phyloP scores from a whole-genome alignment of 1,284 basidiomycete genomes.

The Bjerkandera adusta region DNA sequence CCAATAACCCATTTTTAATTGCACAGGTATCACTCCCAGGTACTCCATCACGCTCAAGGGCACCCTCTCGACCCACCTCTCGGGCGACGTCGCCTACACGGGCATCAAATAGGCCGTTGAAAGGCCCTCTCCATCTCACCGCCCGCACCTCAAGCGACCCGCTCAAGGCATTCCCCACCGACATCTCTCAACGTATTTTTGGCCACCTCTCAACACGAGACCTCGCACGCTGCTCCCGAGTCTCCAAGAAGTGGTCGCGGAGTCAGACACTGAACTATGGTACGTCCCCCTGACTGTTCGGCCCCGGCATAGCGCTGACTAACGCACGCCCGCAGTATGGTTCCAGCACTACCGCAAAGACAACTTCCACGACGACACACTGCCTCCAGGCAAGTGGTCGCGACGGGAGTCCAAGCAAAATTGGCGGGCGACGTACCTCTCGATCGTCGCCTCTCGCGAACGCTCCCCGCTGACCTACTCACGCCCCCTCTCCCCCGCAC shows the following conservation, averaged over 20 bases:
- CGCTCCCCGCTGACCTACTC: constrained; percentile 39
- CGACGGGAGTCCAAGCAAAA: constrained; percentile 82
- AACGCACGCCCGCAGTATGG: constrained; percentile 61
- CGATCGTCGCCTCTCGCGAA: constrained; percentile 41
- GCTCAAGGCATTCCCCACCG: constrained; percentile 73
- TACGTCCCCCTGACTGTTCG: constrained; percentile 34
- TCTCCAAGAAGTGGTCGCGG: constrained; percentile 83
- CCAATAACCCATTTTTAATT: constrained; percentile 1
- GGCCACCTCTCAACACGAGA: constrained; percentile 59
- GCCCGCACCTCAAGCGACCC: constrained; percentile 47
- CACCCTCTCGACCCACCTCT: constrained; percentile 42
- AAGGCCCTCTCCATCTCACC: constrained; percentile 40
- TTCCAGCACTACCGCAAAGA: constrained; percentile 84
- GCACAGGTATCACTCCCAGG: constrained; percentile 65
- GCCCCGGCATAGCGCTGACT: background rate
- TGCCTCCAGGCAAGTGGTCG: constrained; percentile 84
- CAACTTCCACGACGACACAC: constrained; percentile 71
- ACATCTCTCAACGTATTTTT: constrained; percentile 78
- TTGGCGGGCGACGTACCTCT: constrained; percentile 65
- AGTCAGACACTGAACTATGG: constrained; percentile 90
- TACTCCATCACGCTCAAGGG: constrained; percentile 54
- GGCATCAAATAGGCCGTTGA: constrained; percentile 41
- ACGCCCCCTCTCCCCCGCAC: constrained; percentile 44
- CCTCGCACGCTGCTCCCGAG: constrained; percentile 74
- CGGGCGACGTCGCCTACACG: constrained; percentile 62